These are phyloP conservation scores for Dalbergia cochinchinensis DNA, from an alignment of 306 rosid genomes.

Conservation along the genomic window DNA sequence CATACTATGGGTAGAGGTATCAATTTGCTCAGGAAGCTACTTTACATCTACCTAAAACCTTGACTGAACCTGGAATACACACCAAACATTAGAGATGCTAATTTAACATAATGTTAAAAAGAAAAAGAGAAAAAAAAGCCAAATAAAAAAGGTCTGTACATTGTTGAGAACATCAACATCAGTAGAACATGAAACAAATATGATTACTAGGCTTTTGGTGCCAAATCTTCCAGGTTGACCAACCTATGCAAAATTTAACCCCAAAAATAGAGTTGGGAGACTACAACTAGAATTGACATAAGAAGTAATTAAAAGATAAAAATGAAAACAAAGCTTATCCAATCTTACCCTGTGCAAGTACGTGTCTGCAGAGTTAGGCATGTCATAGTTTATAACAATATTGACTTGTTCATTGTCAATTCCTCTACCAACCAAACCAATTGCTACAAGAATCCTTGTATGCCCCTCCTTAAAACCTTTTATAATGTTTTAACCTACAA, in stretches of 20 bases:
- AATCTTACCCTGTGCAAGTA: conserved; percentile 90
- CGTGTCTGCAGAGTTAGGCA: conserved; percentile 99
- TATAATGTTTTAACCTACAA: conserved; percentile 80
- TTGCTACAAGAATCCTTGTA: conserved; percentile 94
- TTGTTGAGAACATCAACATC: conserved; percentile 95
- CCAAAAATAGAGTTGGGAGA: conserved; percentile 1
- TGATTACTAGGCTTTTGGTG: conserved; percentile 97
- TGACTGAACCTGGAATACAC: no score
- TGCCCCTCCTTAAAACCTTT: conserved; percentile 98
- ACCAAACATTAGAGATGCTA: no score
- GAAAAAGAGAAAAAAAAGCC: no score
- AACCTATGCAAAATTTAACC: conserved; percentile 59
- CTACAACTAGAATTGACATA: no score
- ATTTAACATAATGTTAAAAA: no score
- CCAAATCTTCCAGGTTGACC: conserved; percentile 99
- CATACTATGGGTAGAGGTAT: no score
- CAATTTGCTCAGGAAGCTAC: no score
- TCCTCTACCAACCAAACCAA: conserved; percentile 97
- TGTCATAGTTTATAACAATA: conserved; percentile 95
- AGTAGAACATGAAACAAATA: conserved; percentile 89
- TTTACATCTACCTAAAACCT: no score
- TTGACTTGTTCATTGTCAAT: conserved; percentile 97
- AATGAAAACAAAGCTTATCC: not conserved
- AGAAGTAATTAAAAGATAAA: no score
- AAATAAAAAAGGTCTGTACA: no score